A percentile compares a stretch with the other conserved stretches of the same genome.
Conservation (phyloP, 1,284 basidiomycete genomes). For the Neonothopanus nambi region DNA sequence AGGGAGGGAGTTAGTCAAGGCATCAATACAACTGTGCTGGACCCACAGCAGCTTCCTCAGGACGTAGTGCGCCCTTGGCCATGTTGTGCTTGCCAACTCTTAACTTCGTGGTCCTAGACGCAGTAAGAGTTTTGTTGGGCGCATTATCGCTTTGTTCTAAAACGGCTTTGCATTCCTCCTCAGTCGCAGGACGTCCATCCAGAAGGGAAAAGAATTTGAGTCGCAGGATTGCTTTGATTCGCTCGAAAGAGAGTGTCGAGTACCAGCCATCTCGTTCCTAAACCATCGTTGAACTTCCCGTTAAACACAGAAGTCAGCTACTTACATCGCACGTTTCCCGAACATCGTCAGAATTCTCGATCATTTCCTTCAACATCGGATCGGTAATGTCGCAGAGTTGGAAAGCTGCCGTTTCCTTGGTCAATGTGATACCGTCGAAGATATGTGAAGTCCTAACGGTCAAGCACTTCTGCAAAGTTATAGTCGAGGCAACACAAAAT, state of each 20-base stretch:
- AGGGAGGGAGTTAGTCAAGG: neutral
- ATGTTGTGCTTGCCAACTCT: slow-evolving; percentile 78
- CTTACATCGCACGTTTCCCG: slow-evolving; percentile 73
- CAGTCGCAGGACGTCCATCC: slow-evolving; percentile 67
- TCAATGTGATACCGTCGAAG: slow-evolving; percentile 83
- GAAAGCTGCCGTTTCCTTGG: slow-evolving; percentile 86
- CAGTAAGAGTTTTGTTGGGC: slow-evolving; percentile 40
- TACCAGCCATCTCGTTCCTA: slow-evolving; percentile 89
- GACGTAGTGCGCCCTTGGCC: slow-evolving; percentile 78
- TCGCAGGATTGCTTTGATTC: slow-evolving; percentile 82
- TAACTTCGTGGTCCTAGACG: slow-evolving; percentile 44
- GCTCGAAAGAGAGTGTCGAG: slow-evolving; percentile 68
- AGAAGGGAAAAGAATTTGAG: slow-evolving; percentile 87
- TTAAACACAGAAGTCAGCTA: slow-evolving; percentile 14
- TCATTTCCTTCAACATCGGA: slow-evolving; percentile 76
- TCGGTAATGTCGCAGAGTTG: slow-evolving; percentile 93
- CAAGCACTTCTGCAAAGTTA: neutral
- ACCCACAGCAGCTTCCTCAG: slow-evolving; percentile 78
- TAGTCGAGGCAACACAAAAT: neutral
- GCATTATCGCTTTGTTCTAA: slow-evolving; percentile 50
- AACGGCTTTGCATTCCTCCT: slow-evolving; percentile 70
- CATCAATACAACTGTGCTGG: neutral
- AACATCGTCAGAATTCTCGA: slow-evolving; percentile 69
- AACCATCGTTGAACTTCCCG: neutral
- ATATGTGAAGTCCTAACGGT: slow-evolving; percentile 66